phyloP scores from a whole-genome alignment of 164 flowering plant species.

The Aristolochia californica region DNA sequence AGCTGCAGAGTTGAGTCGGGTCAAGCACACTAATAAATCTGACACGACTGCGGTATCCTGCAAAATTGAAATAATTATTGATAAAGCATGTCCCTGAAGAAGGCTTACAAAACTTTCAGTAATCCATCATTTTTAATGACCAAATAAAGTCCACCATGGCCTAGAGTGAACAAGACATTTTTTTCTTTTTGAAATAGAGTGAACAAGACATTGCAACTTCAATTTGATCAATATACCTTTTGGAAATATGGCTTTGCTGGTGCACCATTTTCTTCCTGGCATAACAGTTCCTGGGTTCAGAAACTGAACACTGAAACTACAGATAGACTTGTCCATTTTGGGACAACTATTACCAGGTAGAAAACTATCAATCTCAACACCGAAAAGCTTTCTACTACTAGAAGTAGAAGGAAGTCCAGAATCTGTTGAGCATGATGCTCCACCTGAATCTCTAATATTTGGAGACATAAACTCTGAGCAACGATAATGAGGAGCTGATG shows the following conservation, averaged over 20 bases:
- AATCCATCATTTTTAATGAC: no score
- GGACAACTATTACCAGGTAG: neutral
- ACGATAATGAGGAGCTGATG: conserved; percentile 2
- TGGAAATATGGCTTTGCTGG: conserved; percentile 49
- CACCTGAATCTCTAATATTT: neutral
- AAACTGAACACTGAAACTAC: conserved; percentile 29
- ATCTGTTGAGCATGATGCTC: conserved; percentile 12
- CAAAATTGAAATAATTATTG: conserved; percentile 1
- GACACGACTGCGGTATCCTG: conserved; percentile 70
- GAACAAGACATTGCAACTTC: neutral
- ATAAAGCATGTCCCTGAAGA: no score
- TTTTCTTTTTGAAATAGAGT: no score
- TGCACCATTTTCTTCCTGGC: conserved; percentile 53
- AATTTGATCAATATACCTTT: conserved; percentile 32
- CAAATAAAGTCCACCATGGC: no score
- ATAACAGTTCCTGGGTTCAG: conserved; percentile 39
- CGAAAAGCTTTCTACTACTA: conserved; percentile 25
- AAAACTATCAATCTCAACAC: conserved; percentile 18
- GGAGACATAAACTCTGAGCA: conserved; percentile 9
- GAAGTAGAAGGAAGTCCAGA: conserved; percentile 5
- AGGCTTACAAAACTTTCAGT: no score
- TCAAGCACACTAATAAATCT: conserved; percentile 40
- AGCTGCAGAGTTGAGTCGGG: conserved; percentile 37
- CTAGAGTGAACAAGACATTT: neutral
- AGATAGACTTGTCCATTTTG: neutral